Evolutionary conservation across 345 rosid species (phyloP).

Genomic region (Populus nigra): DNA sequence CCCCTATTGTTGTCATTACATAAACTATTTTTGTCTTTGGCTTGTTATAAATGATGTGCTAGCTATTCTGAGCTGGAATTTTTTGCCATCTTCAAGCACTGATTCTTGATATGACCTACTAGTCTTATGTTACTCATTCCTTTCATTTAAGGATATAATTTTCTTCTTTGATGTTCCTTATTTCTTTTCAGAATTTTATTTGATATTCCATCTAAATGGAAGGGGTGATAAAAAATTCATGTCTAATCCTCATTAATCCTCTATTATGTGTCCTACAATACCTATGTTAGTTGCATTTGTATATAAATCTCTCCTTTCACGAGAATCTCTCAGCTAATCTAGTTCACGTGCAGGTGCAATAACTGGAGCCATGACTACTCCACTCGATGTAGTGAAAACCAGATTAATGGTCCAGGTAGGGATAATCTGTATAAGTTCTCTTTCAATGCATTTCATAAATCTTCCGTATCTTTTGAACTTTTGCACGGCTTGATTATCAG

Average conservation of each 20-base stretch:
- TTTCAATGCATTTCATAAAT: not conserved
- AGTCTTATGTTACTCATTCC: not conserved
- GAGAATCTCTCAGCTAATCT: not conserved
- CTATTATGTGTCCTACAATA: no score
- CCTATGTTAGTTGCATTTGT: not conserved
- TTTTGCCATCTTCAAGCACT: not conserved
- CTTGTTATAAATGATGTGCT: not conserved
- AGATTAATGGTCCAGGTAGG: conserved; percentile 92
- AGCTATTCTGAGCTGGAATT: not conserved
- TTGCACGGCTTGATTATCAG: not conserved
- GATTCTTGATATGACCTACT: no score
- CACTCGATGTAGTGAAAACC: conserved; percentile 94
- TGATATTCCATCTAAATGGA: not conserved
- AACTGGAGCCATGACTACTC: conserved; percentile 96
- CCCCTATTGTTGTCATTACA: not conserved
- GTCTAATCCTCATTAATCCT: not conserved
- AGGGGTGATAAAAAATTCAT: not conserved
- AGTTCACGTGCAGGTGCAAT: conserved; percentile 55
- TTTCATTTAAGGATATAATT: not conserved
- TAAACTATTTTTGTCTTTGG: not conserved
- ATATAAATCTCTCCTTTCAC: not conserved
- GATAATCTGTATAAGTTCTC: not conserved
- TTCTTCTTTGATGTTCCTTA: not conserved
- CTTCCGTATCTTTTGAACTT: not conserved
- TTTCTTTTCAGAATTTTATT: not conserved